Conservation (phyloP, 2,329 filamentous ascomycete species). For the Myriosclerotinia scirpicola region DNA sequence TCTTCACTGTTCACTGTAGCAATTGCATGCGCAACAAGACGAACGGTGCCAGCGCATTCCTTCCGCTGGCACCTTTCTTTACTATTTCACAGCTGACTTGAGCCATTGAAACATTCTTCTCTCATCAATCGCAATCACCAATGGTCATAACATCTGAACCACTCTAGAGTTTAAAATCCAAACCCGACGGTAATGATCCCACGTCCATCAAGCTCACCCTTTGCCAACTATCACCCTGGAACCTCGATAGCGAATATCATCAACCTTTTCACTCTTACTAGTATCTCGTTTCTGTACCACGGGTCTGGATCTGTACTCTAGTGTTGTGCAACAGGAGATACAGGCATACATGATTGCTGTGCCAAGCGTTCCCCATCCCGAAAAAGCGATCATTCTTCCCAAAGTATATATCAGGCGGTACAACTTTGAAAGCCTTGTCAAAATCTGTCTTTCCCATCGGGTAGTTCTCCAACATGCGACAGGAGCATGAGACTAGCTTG, state of each 20-base stretch:
- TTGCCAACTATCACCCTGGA: neutral
- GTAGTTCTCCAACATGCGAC: slow-evolving; percentile 8
- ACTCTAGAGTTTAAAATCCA: neutral
- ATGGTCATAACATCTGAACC: neutral
- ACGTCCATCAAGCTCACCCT: neutral
- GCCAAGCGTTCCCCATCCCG: slow-evolving; percentile 16
- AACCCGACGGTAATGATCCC: neutral
- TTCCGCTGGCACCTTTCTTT: slow-evolving; percentile 15
- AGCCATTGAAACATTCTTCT: neutral
- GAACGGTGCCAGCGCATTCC: slow-evolving; percentile 13
- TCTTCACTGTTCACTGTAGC: neutral
- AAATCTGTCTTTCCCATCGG: neutral
- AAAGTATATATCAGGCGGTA: slow-evolving; percentile 16
- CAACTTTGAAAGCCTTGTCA: neutral
- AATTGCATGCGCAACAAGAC: slow-evolving; percentile 1
- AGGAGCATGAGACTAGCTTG: slow-evolving; percentile 14
- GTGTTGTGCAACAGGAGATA: neutral
- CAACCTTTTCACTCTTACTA: neutral
- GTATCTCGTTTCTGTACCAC: neutral
- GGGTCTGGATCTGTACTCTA: neutral
- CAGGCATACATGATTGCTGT: neutral
- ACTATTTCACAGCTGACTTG: neutral
- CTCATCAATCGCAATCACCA: neutral
- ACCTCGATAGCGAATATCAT: neutral
- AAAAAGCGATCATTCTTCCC: slow-evolving; percentile 15